These are phyloP conservation scores for Fusarium mundagurra DNA, from an alignment of 2,329 filamentous ascomycete species.

Conservation along the genomic window DNA sequence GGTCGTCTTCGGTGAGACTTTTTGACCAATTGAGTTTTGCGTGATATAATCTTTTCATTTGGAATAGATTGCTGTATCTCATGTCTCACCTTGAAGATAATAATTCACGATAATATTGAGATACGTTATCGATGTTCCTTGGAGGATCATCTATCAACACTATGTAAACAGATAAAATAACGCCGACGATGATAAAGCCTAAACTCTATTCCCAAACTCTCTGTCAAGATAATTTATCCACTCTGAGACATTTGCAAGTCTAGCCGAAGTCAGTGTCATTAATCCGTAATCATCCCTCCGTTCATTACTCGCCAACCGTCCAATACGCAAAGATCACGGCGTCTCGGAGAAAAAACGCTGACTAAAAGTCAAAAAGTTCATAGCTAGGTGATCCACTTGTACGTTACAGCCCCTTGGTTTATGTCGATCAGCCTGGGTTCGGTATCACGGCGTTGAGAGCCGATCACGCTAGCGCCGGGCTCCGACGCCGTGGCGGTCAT, in stretches of 20 bases:
- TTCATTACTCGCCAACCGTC: background rate
- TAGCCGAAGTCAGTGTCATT: background rate
- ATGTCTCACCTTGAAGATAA: fast-evolving
- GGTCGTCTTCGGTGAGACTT: background rate
- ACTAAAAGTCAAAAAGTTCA: background rate
- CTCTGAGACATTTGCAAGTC: background rate
- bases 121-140: background rate
- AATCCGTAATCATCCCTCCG: background rate
- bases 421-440: conserved; percentile 22
- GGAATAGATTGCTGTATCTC: background rate
- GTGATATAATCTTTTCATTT: background rate
- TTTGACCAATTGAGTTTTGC: background rate
- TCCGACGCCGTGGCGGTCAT: background rate
- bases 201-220: background rate
- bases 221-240: background rate
- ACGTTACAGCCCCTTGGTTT: background rate
- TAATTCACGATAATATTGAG: background rate
- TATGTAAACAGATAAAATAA: background rate
- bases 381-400: background rate
- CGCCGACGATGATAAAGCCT: background rate
- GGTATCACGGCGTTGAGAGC: conserved; percentile 19
- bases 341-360: background rate
- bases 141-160: background rate
- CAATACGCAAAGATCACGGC: background rate
- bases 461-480: conserved; percentile 22